A percentile compares a stretch with the other conserved stretches of the same genome.
phyloP scores from a whole-genome alignment of 768 basidiomycete species.

The Xerocomus brunneocitrinus region DNA sequence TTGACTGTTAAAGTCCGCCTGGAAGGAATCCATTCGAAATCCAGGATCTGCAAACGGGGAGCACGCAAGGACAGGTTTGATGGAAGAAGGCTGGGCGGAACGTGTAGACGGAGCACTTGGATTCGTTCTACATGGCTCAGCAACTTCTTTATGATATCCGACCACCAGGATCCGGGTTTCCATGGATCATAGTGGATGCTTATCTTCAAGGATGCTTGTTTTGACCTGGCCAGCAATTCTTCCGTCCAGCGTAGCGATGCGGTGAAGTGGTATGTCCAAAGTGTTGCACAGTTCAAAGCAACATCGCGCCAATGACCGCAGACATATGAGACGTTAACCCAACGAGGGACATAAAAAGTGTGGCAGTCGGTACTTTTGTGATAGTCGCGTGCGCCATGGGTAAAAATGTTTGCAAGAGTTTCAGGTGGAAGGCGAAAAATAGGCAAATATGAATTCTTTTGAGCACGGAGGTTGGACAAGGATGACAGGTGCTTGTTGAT shows the following conservation, averaged over 20 bases:
- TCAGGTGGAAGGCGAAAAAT: constrained; percentile 13
- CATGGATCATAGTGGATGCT: constrained; percentile 3
- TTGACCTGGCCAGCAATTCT: constrained; percentile 41
- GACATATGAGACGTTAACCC: background rate
- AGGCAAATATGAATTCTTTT: background rate
- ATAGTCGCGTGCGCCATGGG: background rate
- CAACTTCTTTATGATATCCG: background rate
- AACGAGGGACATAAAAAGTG: background rate
- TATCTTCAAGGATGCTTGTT: constrained; percentile 23
- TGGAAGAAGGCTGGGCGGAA: background rate
- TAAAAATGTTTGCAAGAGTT: constrained; percentile 10
- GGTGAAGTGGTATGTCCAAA: constrained; percentile 4
- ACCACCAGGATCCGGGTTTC: background rate
- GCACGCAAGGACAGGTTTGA: background rate
- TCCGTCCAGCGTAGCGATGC: constrained; percentile 32
- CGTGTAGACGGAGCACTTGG: background rate
- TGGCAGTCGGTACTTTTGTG: background rate
- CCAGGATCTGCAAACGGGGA: background rate
- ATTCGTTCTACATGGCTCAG: background rate
- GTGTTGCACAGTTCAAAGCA: constrained; percentile 6
- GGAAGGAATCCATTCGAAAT: background rate
- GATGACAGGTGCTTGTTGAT: background rate
- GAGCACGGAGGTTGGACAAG: background rate
- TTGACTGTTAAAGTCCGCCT: background rate
- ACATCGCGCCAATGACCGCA: background rate